Base-by-base conservation (phyloP, 2,329 filamentous ascomycete genomes). In the Sporothrix pseudoabietina region DNA sequence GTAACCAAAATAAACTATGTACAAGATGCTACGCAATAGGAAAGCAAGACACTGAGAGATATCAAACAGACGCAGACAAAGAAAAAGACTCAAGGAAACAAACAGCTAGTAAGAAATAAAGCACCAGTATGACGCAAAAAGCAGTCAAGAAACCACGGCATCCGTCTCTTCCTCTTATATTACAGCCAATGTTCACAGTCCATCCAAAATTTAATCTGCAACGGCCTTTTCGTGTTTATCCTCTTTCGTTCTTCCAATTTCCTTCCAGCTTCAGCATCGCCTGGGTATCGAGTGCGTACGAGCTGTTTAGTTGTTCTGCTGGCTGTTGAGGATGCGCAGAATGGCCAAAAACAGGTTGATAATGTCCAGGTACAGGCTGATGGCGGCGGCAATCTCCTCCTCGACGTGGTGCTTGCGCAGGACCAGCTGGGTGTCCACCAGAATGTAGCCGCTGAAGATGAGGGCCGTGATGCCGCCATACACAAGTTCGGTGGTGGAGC, bases 291-390 rank as follows among this genome's bases (percentile, higher is more conserved):
- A 26, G 26, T 26, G 26, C 26, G 2, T 26, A 26, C 26, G 26
- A 26, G 26, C 26, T 26, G 26, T 49, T 79, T 90, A 98, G 87
- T 98, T 97, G 83, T 97, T 95, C 80, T 90, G 91, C 87, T 97
- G 93, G 85, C 92, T 97, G 87, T 99, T 99, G 79, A 99, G 86
- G 78, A 99, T 98, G 80, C 96, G 89, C 80, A 99, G 86, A 79
- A 99, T 99, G 71, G 94, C 92, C 77, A 99, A 86, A 89, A 99
- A 99, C 77, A 99, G 83, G 87, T 99, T 99, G 85, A 98, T 93
- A 76, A 98, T 90, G 82, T 98, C 95, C 69, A 99, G 88, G 82
- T 99, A 99, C 68, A 99, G 87, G 80, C 93, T 96, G 82, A 99
- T 97, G 10, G 93, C 91, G 69, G 95, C 95, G 7, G 94, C 94